Base-by-base conservation (phyloP, 495 filamentous ascomycete genomes). In the Talaromyces proteolyticus region DNA sequence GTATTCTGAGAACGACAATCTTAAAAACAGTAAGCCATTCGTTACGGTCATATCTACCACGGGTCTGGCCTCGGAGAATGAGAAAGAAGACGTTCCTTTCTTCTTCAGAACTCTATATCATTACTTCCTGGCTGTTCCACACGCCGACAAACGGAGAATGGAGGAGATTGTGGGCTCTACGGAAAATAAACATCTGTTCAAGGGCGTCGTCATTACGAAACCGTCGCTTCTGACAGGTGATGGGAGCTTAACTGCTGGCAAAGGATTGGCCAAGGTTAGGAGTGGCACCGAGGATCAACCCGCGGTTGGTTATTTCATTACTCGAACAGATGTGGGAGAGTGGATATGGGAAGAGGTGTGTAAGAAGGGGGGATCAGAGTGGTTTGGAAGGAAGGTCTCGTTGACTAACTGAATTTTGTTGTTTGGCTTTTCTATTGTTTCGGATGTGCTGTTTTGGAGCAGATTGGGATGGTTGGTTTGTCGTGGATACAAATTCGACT, bases 241-340 rank as follows among this genome's bases (percentile, higher is more conserved):
- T 50, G 58, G 57, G 42, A 24, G 11, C 26, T 44, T 63, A 29
- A n/a, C 38, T 41, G 24, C 12, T 2, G 56, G 51, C 6, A 42
- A 39, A 6, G 59, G 56, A 10, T 44, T 41, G 46, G 48, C 37
- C 22, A 53, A 52, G 21, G 50, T 74, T 17, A 58, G 57, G 42
- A 69, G 53, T 23, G 73, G 67, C 8, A 64, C 57, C 42, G 72
- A 60, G 53, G 51, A 48, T 43, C 47, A 47, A 26, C 65, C 63
- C 23, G 72, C 56, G 23, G 44, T 66, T 37, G 72, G 72, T 19
- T 76, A 74, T 62, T 61, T 56, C 10, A 62, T 76, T 42, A 51
- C 53, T 21, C 49, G 64, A 50, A 56, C 57, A 48, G 64, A 70
- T 60, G 61, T 73, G 49, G 72, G 72, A 3, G 44, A 52, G 44